Conservation (phyloP, 73 alveolate genomes). For the Paramecium sexaurelia region DNA sequence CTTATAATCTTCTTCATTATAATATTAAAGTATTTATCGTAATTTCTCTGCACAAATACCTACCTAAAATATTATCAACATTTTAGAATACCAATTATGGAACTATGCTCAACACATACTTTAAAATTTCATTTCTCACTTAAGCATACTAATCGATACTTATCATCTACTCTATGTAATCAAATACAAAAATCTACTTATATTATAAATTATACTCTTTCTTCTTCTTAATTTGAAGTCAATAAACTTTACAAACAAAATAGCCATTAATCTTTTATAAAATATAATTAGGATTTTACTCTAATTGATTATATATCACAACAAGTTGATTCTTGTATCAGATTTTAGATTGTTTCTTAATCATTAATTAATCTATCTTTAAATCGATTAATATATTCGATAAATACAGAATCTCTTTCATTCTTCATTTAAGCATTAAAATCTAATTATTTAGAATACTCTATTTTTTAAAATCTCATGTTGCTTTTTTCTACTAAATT, state of each 20-base stretch:
- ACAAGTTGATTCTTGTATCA: background rate
- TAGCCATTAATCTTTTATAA: background rate
- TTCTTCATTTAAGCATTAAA: background rate
- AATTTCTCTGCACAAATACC: slow-evolving; percentile 47
- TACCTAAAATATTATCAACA: background rate
- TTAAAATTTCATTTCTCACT: background rate
- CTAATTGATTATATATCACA: background rate
- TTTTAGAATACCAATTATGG: background rate
- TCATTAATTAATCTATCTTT: background rate
- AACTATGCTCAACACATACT: background rate
- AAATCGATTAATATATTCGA: background rate
- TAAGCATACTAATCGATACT: background rate
- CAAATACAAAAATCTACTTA: background rate
- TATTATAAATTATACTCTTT: background rate
- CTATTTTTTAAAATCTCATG: background rate
- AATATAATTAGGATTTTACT: background rate
- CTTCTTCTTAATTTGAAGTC: background rate
- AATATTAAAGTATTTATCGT: background rate
- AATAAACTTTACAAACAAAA: background rate
- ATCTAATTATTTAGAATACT: background rate
- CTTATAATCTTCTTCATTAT: slow-evolving; percentile 35
- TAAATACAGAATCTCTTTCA: background rate
- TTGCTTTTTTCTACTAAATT: background rate
- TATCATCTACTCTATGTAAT: background rate
- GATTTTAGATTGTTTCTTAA: background rate